Evolutionary conservation across 2,329 filamentous ascomycete genomes (phyloP), one percentile per base, ranked within the genome.

Genomic region (Cucurbitaria berberidis): DNA sequence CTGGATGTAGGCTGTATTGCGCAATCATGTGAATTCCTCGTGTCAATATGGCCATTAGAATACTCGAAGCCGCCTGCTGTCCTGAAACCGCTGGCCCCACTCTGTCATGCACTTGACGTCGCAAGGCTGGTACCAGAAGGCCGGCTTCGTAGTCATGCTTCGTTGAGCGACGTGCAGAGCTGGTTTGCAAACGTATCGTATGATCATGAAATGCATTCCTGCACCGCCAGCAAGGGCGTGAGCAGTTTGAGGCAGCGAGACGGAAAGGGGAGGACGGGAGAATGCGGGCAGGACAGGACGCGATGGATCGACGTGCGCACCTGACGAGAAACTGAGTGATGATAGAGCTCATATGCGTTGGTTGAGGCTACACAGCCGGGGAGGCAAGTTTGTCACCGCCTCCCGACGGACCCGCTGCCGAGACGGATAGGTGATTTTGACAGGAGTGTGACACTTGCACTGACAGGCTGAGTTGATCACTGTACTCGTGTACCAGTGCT

Each of bases 261-360:
- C 57, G 66, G 62, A 59, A 60, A 62, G 54, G 59, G 59, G 67
- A 60, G 63, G 42, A 62, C 64, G 67, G 64, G 59, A 69, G 59
- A 58, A 55, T 35, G 59, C 57, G 65, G 67, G 63, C 68, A 70
- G 61, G 67, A 63, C 68, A 70, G 61, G 59, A 68, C 42, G 63
- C 62, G 51, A 57, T 5, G 41, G 52, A 63, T 62, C 36, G 57
- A 44, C 48, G n/a, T 30, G 55, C 51, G 53, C 58, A 48, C 62
- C 64, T 60, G 61, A 66, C 51, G 55, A 51, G 46, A 53, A 51
- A 36, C 45, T 42, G 45, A 49, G 41, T 55, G 48, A 53, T 62
- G 59, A 57, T 60, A 51, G 55, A 48, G 24, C 48, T 58, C 56
- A 49, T 51, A 54, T 62, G 59, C 63, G 54, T 58, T 66, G 66